Evolutionary conservation across 2,329 filamentous ascomycete genomes (phyloP), one percentile per base, ranked within the genome.

Genomic region (Albophoma yamanashiensis): DNA sequence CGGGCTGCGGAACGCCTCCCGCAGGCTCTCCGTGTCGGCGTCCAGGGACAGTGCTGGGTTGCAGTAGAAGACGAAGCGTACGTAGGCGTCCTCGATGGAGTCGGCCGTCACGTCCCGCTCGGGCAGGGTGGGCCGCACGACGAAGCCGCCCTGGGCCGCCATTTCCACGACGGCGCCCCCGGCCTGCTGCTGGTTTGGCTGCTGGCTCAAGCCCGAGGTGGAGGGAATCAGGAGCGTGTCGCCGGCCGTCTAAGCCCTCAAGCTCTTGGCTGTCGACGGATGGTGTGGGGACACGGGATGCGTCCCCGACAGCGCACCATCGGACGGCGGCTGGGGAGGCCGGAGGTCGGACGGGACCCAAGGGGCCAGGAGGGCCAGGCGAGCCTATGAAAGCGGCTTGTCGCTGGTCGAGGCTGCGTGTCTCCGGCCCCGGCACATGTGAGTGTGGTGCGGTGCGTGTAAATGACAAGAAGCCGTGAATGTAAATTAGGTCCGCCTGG

Each of bases 41-140:
- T 85, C 81, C n/a, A 80, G 71, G 11, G 73, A 67, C 57, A 96
- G 86, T 52, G 84, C 86, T 6, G 92, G 92, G 72, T 97, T 97
- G 79, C 92, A 96, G 73, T 92, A 91, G 60, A 97, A 80, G 67
- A 97, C 89, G 71, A 97, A 97, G 65, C 79, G 74, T 62, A 92
- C 87, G 71, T 92, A 97, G 57, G 90, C 87, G 70, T 93, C 85
- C 68, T 92, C 89, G 64, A 97, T 87, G 15, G 82, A 89, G 2
- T 83, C 82, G 66, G 85, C 82, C 3, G 83, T 86, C 38, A 96
- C 85, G 62, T 85, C 77, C 63, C 82, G 84, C 59, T 85, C 78
- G 9, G 92, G 92, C 56, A 93, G 74, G 25, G 74, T 62, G 43
- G 67, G 67, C 34, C 64, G 66, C 42, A 61, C 59, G 47, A 61